These are phyloP conservation scores for Solanum lignicaule DNA, from an alignment of 257 asterid genomes.

Conservation along the genomic window DNA sequence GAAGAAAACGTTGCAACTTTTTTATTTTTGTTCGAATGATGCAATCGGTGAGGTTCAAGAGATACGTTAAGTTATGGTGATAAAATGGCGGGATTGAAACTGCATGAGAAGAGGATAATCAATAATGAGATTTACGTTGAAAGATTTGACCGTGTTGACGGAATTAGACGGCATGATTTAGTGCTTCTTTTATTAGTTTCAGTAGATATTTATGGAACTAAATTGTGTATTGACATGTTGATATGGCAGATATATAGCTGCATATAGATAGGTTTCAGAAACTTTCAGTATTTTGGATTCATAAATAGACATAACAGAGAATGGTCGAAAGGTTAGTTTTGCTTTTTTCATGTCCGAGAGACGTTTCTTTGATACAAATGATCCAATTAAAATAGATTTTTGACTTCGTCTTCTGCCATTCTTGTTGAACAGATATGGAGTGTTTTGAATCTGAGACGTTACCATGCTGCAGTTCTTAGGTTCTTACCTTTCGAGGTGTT, in stretches of 20 bases:
- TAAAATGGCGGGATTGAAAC: background rate
- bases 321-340: constrained; percentile 63
- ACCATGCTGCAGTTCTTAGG: constrained; percentile 95
- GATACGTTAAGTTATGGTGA: background rate
- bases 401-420: background rate
- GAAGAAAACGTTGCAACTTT: background rate
- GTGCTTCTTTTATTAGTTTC: background rate
- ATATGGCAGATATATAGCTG: background rate
- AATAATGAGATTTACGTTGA: background rate
- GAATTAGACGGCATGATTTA: background rate
- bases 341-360: background rate
- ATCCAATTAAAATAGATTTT: background rate
- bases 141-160: background rate
- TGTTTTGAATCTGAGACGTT: constrained; percentile 41
- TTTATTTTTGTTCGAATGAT: background rate
- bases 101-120: background rate
- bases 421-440: constrained; percentile 67
- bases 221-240: background rate
- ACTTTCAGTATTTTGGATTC: constrained; percentile 2
- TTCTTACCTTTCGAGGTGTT: constrained; percentile 81
- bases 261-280: background rate
- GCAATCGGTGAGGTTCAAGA: background rate
- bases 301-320: constrained; percentile 37
- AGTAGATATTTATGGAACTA: background rate
- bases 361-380: background rate